Conservation (phyloP, 2,329 filamentous ascomycete species). For the Colletotrichum tofieldiae region DNA sequence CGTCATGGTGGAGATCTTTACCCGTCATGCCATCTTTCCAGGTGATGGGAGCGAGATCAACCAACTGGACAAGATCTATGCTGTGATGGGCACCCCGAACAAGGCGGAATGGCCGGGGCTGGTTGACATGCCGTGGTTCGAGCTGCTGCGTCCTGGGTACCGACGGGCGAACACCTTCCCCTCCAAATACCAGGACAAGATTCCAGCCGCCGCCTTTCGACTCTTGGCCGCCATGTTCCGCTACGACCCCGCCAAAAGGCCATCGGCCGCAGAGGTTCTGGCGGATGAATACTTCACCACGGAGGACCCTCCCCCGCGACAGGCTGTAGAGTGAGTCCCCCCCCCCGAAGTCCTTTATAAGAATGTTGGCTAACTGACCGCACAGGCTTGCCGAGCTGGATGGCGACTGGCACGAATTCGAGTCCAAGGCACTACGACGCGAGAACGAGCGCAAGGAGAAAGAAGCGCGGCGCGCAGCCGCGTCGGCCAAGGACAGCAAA, state of each 20-base stretch:
- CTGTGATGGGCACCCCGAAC: conserved; percentile 89
- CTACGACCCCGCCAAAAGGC: conserved; percentile 89
- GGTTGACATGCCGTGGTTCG: conserved; percentile 97
- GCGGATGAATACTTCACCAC: conserved; percentile 89
- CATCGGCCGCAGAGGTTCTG: conserved; percentile 86
- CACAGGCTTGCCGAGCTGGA: conserved; percentile 81
- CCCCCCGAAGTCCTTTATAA: conserved; percentile 11
- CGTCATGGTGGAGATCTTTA: conserved; percentile 97
- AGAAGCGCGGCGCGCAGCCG: conserved; percentile 61
- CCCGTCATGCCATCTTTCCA: conserved; percentile 92
- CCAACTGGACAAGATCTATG: conserved; percentile 97
- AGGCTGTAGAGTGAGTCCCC: conserved; percentile 83
- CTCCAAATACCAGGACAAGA: conserved; percentile 83
- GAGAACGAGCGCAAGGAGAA: conserved; percentile 82
- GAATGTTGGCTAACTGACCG: conserved; percentile 50
- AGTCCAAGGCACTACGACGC: conserved; percentile 93
- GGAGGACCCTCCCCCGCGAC: conserved; percentile 83
- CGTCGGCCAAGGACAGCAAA: conserved; percentile 55
- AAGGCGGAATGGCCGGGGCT: conserved; percentile 89
- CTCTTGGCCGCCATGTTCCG: conserved; percentile 87
- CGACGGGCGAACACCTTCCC: conserved; percentile 83
- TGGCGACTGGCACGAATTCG: conserved; percentile 99
- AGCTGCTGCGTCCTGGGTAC: conserved; percentile 85
- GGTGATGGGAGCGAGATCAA: conserved; percentile 96
- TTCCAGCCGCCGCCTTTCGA: conserved; percentile 87